Base-by-base conservation (phyloP, 192 early-diverging fungal genomes). In the Phlyctochytrium planicorne region DNA sequence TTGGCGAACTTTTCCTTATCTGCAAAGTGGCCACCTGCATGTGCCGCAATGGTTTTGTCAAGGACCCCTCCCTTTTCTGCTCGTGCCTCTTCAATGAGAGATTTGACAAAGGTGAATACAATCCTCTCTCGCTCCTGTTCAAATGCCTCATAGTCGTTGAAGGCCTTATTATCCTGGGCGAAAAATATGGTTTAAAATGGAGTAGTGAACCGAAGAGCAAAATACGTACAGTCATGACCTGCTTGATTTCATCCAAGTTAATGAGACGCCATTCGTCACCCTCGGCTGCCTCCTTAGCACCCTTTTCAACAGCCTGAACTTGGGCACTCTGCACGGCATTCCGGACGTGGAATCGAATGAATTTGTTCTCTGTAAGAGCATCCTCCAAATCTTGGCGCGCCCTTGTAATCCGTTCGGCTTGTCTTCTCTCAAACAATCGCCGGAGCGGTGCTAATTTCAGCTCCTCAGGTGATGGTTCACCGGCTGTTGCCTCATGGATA, bases 151-250 rank as follows among this genome's bases (percentile, higher is more conserved):
- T 76, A 63, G 3, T 75, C 75, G 32, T 80, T 63, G 63, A 73
- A 85, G 30, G 81, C 75, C 52, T 81, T 82, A 68, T 85, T 81
- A 24, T 84, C 82, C 80, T 82, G 65, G 35, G 50, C 16, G 25
- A 40, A 14, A 3, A 63, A 33, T 2, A 34, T 25, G 17, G 30
- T 52, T 3, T 17, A 33, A 34, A 71, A n/a, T 63, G 25, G 29
- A 24, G 32, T 52, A 12, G 24, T 47, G 23, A 2, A 30, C 35
- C 30, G 25, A 32, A 27, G 33, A 53, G 60, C 6, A 32, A 17
- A 30, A 27, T n/a, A 56, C 74, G 40, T 68, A 84, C 82, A 34
- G 76, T 79, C 56, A 85, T 68, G 3, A 85, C 82, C 31, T 70
- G 62, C 50, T 69, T 63, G 61, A 85, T 75, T 53, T 85, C 84